These are phyloP conservation scores for Monilinia laxa DNA, from an alignment of 2,329 filamentous ascomycete genomes.

Conservation along the genomic window DNA sequence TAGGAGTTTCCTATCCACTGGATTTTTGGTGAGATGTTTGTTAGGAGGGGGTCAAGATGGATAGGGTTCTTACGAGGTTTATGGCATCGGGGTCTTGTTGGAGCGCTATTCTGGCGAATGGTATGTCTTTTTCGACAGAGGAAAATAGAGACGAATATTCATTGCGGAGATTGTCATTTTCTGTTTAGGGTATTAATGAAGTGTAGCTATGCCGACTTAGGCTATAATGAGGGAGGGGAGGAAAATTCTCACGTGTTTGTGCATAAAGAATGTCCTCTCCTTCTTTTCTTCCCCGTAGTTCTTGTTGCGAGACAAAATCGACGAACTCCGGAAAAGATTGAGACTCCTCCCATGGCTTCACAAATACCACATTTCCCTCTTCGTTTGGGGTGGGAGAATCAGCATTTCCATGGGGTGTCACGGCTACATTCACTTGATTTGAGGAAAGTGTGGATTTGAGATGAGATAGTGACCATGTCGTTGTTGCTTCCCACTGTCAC, in stretches of 20 bases:
- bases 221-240: too few species aligned
- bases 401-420: constrained; percentile 44
- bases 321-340: constrained; percentile 64
- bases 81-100: constrained; percentile 66
- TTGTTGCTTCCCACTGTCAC: constrained; percentile 21
- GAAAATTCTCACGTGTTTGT: constrained; percentile 54
- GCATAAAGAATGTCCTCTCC: constrained; percentile 63
- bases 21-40: not conserved
- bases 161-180: constrained; percentile 77
- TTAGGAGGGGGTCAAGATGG: too few species aligned
- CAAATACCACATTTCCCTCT: constrained; percentile 52
- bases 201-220: too few species aligned
- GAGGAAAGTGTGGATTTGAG: constrained; percentile 22
- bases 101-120: constrained; percentile 73
- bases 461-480: constrained; percentile 22
- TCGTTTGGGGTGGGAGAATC: constrained; percentile 51
- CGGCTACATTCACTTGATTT: constrained; percentile 21
- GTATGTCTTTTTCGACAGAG: constrained; percentile 62
- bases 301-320: constrained; percentile 58
- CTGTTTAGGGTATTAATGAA: too few species aligned
- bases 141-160: constrained; percentile 66
- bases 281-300: constrained; percentile 40
- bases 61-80: constrained; percentile 53
- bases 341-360: constrained; percentile 69
- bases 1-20: constrained; percentile 72